Evolutionary conservation across 2,329 filamentous ascomycete genomes (phyloP), one percentile per base, ranked within the genome.

Genomic region (Penicillium sp.): DNA sequence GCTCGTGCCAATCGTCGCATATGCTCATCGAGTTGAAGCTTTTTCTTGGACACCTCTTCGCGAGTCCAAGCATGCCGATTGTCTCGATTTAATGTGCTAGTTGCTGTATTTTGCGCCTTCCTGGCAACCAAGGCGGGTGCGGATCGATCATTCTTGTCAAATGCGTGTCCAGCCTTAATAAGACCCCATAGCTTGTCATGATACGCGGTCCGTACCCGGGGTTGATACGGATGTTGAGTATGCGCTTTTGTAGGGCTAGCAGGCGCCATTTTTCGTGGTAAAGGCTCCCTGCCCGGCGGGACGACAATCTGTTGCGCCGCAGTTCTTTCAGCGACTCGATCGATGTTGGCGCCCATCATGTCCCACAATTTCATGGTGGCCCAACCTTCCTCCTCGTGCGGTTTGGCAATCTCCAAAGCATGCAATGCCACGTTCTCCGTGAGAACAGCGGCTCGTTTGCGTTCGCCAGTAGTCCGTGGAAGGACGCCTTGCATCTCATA

Each of bases 401-500:
- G 65, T 15, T 50, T 43, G 12, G 73, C 77, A 7, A 88, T 63
- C 54, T 85, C 76, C 27, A 71, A 68, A 3, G 59, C 51, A 32
- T 62, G 56, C 11, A 50, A 48, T 15, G 55, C 52, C 15, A 65
- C 47, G 75, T n/a, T 62, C 48, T 87, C 80, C 1, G 75, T 69
- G 35, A 82, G 70, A 3, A 84, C 57, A 3, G 76, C 70, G 14
- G 71, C 59, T 30, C 79, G 80, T 28, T 64, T 72, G n/a, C 82
- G 75, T 1, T 68, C 61, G 22, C 68, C 61, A 2, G 84, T 56
- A 2, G 68, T 65, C 35, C 75, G 75, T 0, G 89, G 83, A 6
- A 95, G 41, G 1, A 85, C 49, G 1, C 60, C 45, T 5, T 62
- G 53, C 47, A 78, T 78, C 39, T 86, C 82, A 0, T 75, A 68